Base-by-base conservation (phyloP, 805 yeast species). In the Pichia cabralensis region DNA sequence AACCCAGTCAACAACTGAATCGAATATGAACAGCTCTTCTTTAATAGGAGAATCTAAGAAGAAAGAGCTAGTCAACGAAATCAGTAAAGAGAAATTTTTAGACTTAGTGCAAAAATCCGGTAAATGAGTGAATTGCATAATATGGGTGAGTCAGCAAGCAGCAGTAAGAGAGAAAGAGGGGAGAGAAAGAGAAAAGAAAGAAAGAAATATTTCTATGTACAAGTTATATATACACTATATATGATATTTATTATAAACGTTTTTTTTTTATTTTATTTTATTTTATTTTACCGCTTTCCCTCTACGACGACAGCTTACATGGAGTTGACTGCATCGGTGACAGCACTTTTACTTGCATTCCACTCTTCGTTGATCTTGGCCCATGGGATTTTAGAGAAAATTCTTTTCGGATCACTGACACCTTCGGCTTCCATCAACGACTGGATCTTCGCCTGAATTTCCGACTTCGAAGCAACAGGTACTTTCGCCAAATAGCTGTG, bases 21-120 rank as follows among this genome's bases (percentile, higher is more conserved):
- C 63, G 34, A 80, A 71, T 42, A 55, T 74, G 3, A 60, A 61
- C 11, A 75, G 66, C 15, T 45, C 45, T 25, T 60, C 50, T 35
- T 61, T 57, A 7, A 26, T 39, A 18, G 73, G 68, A 32, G 63
- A 56, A 33, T 54, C 59, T 46, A 74, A 53, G 62, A 70, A 67
- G 54, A 63, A 69, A 46, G 79, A 79, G 45, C 72, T 76, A 40
- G 54, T 78, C 40, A 78, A 75, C 27, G 95, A 86, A 48, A 69
- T 88, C 35, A 80, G 95, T 5, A 89, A 88, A 55, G 95, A 86
- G 53, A 82, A 76, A 54, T 88, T 88, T 51, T 69, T 88, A 57
- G 95, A 86, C 57, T 65, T 88, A 56, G 92, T 88, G 24, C 80
- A 77, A 55, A 80, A 80, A 28, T 86, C 86, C 3, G 88, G 81